Conservation (phyloP, 1,284 basidiomycete genomes). For the Ceratobasidium sp. region DNA sequence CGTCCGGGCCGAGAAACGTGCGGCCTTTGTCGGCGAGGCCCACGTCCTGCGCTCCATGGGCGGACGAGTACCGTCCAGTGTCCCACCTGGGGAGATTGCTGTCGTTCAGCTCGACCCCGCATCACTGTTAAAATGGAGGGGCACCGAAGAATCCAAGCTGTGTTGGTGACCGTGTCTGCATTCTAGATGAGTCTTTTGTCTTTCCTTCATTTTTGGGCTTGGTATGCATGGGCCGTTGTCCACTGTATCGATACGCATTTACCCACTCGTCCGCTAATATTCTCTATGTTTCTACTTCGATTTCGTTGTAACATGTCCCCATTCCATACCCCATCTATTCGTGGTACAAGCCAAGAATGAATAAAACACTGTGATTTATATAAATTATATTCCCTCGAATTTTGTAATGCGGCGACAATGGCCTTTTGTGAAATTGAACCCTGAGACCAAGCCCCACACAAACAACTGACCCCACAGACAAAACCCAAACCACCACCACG, state of each 20-base stretch:
- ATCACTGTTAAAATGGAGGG: slow-evolving; percentile 31
- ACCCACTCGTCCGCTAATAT: slow-evolving; percentile 16
- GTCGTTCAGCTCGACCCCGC: slow-evolving; percentile 39
- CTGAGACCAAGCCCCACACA: slow-evolving; percentile 20
- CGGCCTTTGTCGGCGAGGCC: slow-evolving; percentile 39
- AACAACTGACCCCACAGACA: background rate
- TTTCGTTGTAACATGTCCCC: slow-evolving; percentile 18
- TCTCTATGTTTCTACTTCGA: background rate
- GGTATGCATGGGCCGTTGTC: slow-evolving; percentile 23
- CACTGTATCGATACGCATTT: slow-evolving; percentile 34
- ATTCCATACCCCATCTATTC: slow-evolving; percentile 16
- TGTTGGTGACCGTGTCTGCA: slow-evolving; percentile 30
- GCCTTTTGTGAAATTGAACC: slow-evolving; percentile 9
- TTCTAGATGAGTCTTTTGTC: slow-evolving; percentile 20
- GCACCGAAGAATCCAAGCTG: slow-evolving; percentile 36
- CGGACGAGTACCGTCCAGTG: slow-evolving; percentile 13
- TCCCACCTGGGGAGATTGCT: slow-evolving; percentile 13
- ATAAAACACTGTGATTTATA: slow-evolving; percentile 10
- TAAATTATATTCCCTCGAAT: background rate
- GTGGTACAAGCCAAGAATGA: background rate
- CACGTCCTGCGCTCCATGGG: slow-evolving; percentile 39
- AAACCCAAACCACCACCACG: slow-evolving; percentile 32
- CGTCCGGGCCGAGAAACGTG: slow-evolving; percentile 24
- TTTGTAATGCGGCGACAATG: background rate
- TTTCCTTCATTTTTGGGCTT: slow-evolving; percentile 10